Percentiles rank a stretch among this genome's conserved stretches.
Conservation (phyloP, 2,329 filamentous ascomycete genomes). For the Teratosphaeria destructans region DNA sequence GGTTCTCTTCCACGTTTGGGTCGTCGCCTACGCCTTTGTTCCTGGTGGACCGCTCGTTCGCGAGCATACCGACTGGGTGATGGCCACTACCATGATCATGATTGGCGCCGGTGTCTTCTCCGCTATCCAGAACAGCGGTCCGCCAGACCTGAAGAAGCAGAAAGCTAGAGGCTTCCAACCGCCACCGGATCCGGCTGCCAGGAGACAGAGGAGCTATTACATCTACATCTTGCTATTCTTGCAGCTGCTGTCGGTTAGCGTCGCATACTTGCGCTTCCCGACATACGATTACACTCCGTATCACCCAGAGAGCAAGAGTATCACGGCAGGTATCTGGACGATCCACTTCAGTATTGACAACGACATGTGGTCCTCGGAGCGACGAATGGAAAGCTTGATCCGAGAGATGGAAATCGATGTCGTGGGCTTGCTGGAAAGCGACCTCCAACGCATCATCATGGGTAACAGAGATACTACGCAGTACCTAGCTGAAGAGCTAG, state of each 20-base stretch:
- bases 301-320: conserved; percentile 73
- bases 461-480: conserved; percentile 95
- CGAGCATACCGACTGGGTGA: conserved; percentile 92
- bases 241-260: conserved; percentile 67
- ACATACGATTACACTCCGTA: conserved; percentile 85
- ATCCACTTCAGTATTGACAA: conserved; percentile 98
- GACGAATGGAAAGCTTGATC: conserved; percentile 63
- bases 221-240: conserved; percentile 62
- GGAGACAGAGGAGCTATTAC: conserved; percentile 54
- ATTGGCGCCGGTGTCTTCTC: conserved; percentile 81
- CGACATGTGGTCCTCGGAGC: conserved; percentile 96
- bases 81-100: conserved; percentile 72
- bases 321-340: conserved; percentile 97
- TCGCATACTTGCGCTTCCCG: conserved; percentile 85
- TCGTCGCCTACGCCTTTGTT: conserved; percentile 95
- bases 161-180: conserved; percentile 16
- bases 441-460: conserved; percentile 97
- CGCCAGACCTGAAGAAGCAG: conserved; percentile 34
- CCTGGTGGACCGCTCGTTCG: conserved; percentile 85
- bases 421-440: conserved; percentile 84
- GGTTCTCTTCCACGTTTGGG: conserved; percentile 96
- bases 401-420: conserved; percentile 94
- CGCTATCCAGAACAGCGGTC: conserved; percentile 36
- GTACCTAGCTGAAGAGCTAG: conserved; percentile 86
- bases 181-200: conserved; percentile 35